phyloP scores from a whole-genome alignment of 495 filamentous ascomycete species.

The Trichocladium uniseriatum region DNA sequence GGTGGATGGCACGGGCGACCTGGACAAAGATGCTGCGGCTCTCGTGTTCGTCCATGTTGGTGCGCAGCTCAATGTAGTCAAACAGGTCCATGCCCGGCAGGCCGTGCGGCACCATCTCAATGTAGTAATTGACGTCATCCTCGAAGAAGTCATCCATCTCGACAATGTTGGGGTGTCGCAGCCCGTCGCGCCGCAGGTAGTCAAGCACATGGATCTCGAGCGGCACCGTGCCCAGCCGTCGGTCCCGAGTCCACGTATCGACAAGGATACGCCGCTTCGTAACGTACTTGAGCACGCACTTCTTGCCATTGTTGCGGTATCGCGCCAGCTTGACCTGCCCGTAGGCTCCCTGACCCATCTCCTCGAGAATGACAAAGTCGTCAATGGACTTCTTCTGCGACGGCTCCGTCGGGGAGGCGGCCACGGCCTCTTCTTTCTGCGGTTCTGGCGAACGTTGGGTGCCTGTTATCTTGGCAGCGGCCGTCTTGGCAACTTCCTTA shows the following conservation, averaged over 20 bases:
- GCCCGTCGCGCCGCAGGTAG: slow-evolving; percentile 77
- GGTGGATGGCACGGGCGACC: slow-evolving; percentile 79
- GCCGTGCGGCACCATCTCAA: slow-evolving; percentile 95
- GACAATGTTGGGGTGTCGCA: slow-evolving; percentile 90
- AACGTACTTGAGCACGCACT: slow-evolving; percentile 94
- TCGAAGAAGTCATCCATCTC: slow-evolving; percentile 99
- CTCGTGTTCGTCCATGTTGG: slow-evolving; percentile 93
- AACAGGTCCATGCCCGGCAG: slow-evolving; percentile 98
- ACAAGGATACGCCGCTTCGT: slow-evolving; percentile 95
- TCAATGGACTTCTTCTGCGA: slow-evolving; percentile 66
- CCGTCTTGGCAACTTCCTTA: slow-evolving; percentile 52
- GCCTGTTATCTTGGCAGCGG: slow-evolving; percentile 40
- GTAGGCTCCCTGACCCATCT: slow-evolving; percentile 98
- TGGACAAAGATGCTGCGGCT: slow-evolving; percentile 93
- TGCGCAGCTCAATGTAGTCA: slow-evolving; percentile 93
- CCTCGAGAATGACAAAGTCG: slow-evolving; percentile 89
- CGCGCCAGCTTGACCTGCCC: slow-evolving; percentile 95
- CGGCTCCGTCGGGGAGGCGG: slow-evolving; percentile 17
- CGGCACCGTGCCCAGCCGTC: slow-evolving; percentile 89
- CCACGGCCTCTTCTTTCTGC: slow-evolving; percentile 23
- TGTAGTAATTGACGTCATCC: slow-evolving; percentile 96
- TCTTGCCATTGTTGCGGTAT: slow-evolving; percentile 70
- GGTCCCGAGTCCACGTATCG: slow-evolving; percentile 96
- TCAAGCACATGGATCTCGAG: slow-evolving; percentile 96
- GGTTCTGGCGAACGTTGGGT: slow-evolving; percentile 14